Evolutionary conservation across 75 land plant species (phyloP).

Genomic region (Pinus taeda): DNA sequence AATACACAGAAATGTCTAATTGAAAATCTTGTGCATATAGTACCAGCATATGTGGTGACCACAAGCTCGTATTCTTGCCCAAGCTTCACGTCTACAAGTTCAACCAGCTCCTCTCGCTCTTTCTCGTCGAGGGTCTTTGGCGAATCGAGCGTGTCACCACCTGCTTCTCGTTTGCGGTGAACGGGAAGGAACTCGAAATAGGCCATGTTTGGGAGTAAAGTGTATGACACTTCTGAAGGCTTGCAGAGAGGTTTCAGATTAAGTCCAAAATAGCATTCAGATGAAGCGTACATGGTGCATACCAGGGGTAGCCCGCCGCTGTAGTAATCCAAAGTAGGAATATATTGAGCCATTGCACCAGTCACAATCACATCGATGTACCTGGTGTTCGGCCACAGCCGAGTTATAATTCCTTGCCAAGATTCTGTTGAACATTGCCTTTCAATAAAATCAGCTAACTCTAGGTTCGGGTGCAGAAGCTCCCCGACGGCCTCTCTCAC

Average conservation of each 20-base stretch:
- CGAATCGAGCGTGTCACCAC: neutral
- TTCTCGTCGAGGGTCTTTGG: neutral
- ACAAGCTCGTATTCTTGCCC: slow-evolving; percentile 92
- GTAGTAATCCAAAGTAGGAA: slow-evolving; percentile 24
- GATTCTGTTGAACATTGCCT: too few relatives aligned
- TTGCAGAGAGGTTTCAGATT: slow-evolving; percentile 21
- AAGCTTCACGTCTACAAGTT: slow-evolving; percentile 57
- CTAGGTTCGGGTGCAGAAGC: too few relatives aligned
- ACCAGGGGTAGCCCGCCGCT: slow-evolving; percentile 27
- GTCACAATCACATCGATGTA: slow-evolving; percentile 34
- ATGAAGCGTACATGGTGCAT: slow-evolving; percentile 30
- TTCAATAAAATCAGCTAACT: too few relatives aligned
- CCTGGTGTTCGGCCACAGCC: slow-evolving; percentile 23
- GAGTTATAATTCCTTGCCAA: too few relatives aligned
- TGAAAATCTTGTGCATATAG: neutral
- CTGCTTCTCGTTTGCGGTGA: slow-evolving; percentile 21
- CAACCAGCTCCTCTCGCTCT: slow-evolving; percentile 20
- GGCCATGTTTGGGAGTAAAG: slow-evolving; percentile 29
- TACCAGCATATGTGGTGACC: slow-evolving; percentile 87
- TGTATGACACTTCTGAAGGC: slow-evolving; percentile 15
- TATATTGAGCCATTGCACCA: slow-evolving; percentile 51
- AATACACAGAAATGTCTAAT: too few relatives aligned
- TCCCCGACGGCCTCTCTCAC: too few relatives aligned
- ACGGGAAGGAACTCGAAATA: slow-evolving; percentile 37
- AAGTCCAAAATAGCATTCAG: slow-evolving; percentile 37